These are phyloP conservation scores for Cryptococcus sp. DNA, from an alignment of 1,284 basidiomycete genomes.

Conservation along the genomic window DNA sequence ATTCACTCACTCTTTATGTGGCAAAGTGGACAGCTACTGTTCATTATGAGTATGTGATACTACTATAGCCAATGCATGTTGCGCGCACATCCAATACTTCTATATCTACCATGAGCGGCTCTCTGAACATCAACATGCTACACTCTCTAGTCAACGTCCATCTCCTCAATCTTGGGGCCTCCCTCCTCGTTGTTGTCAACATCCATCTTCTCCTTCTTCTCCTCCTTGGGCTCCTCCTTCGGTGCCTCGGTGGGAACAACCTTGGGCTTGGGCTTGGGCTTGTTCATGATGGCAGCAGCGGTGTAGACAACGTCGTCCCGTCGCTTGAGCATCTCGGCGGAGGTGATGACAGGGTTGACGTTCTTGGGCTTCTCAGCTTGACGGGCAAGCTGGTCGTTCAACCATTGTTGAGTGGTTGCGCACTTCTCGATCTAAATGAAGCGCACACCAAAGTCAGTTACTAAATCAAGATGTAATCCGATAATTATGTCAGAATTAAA, in stretches of 20 bases:
- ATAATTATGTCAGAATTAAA: slow-evolving; percentile 23
- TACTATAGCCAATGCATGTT: background rate
- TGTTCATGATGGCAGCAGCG: slow-evolving; percentile 77
- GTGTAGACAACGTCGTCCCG: slow-evolving; percentile 85
- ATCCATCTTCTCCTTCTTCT: slow-evolving; percentile 71
- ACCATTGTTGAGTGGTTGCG: slow-evolving; percentile 83
- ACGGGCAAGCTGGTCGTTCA: slow-evolving; percentile 81
- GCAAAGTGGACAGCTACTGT: background rate
- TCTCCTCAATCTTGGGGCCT: slow-evolving; percentile 43
- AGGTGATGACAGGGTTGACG: slow-evolving; percentile 76
- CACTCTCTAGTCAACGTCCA: slow-evolving; percentile 48
- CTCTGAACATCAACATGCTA: background rate
- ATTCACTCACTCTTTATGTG: background rate
- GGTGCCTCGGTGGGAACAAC: slow-evolving; percentile 52
- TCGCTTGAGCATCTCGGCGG: slow-evolving; percentile 79
- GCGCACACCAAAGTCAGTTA: slow-evolving; percentile 4
- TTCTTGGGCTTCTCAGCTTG: slow-evolving; percentile 86
- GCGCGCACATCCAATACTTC: background rate
- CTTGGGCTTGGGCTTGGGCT: slow-evolving; percentile 77
- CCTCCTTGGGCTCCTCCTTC: slow-evolving; percentile 58
- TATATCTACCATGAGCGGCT: background rate
- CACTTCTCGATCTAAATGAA: slow-evolving; percentile 54
- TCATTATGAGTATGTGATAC: background rate
- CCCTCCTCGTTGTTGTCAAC: slow-evolving; percentile 58
- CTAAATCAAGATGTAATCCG: background rate